Evolutionary conservation across 495 filamentous ascomycete species (phyloP), one percentile per base, ranked within the genome.

Genomic region (Penicillium samsonianum): DNA sequence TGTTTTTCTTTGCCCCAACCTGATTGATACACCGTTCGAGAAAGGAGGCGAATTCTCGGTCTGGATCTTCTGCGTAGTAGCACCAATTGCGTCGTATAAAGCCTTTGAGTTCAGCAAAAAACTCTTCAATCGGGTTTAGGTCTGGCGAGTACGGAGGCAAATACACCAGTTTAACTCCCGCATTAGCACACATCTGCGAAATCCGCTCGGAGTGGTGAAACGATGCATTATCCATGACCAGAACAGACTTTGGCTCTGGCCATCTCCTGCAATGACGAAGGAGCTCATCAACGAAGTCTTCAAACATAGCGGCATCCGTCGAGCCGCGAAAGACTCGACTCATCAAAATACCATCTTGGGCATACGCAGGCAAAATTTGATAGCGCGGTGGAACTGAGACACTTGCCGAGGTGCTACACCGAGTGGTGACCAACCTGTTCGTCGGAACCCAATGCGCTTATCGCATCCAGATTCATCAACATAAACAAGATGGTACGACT

Each of bases 281-380:
- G n/a, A 68, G 61, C 60, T 75, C 54, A 53, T 78, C 67, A 33
- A 72, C 60, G 58, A 74, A 77, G 53, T 71, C 65, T 54, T 75
- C 60, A 58, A 75, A 77, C 19, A 72, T 41, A 23, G 42, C 44
- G 49, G 58, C 65, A 62, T 74, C 66, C 25, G 62, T 75, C 25
- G 65, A 66, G 50, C 73, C 72, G 43, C 65, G 54, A 55, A 73
- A 77, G 9, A 75, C 64, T 12, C 59, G 63, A 26, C 53, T 60
- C 14, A 68, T 44, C 42, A 70, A 46, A 46, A 73, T 57, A 25
- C 74, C 70, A 57, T 74, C 65, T 53, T 72, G 60, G 50, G 59
- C 63, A 63, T 76, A 76, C 22, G 68, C 73, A 22, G 62, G 68
- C 51, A 76, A 53, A 20, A 77, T 75, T 55, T 76, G 66, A 57